Base-by-base conservation (phyloP, 164 flowering plant species). In the Aristolochia californica region DNA sequence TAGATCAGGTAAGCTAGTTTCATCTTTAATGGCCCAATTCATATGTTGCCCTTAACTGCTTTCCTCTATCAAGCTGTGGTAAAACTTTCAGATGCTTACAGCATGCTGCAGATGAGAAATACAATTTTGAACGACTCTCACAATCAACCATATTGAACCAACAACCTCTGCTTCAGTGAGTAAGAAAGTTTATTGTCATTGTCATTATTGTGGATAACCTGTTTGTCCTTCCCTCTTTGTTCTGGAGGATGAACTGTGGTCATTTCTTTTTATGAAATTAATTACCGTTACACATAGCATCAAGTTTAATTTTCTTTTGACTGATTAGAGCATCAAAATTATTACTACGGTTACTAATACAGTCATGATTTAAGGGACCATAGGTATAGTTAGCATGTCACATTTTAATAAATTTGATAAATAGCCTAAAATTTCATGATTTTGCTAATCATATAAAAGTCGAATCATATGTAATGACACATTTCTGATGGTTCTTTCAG, bases 71-170 rank as follows among this genome's bases (percentile, higher is more conserved):
- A 34, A 7, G 40, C 40, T 34, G 40, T 34, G 40, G 1, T 34
- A 34, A 34, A 34, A 34, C 40, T 34, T 34, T 34, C 40, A 34
- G 4, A 34, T 65, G 9, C 58, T 51, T 73, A 58, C 88, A 91
- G 98, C 98, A 91, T 83, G 98, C 98, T 62, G 98, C 98, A 68
- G 98, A 91, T 79, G 98, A 91, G 80, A 91, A 91, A 71, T 86
- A 79, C 78, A 91, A 91, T 71, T 91, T 75, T 76, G 98, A 88
- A 74, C 78, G 76, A 43, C 65, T 91, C 52, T 74, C 93, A 34
- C 80, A 77, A 55, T 78, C 98, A 48, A 91, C 98, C 15, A 66
- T 84, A 70, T 71, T 91, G 66, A 88, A 84, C 67, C 95, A 81
- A 63, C 96, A 91, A 64, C 98, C 98, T 74, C 74, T 91, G 70